Conservation (phyloP, 2,329 filamentous ascomycete species). For the Beauveria varroae region DNA sequence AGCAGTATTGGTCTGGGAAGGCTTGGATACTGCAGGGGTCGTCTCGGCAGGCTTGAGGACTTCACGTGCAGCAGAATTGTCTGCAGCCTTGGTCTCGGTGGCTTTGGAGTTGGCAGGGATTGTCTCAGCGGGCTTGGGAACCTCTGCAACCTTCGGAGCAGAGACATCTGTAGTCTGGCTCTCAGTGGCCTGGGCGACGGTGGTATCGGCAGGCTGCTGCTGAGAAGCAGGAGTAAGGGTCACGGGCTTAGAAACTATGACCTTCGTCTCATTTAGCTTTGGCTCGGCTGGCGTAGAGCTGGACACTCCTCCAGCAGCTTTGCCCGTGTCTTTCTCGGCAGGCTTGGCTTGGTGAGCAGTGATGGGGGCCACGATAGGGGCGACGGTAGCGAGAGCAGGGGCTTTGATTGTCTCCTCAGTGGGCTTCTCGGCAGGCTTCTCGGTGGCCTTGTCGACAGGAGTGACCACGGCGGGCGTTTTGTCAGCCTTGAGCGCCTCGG, state of each 20-base stretch:
- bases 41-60: background rate
- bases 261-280: constrained; percentile 13
- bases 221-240: constrained; percentile 7
- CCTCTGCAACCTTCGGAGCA: background rate
- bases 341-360: background rate
- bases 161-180: background rate
- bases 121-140: background rate
- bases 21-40: background rate
- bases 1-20: constrained; percentile 1
- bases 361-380: constrained; percentile 15
- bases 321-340: background rate
- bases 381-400: constrained; percentile 12
- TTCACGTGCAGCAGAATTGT: background rate
- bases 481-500: constrained; percentile 13
- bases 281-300: constrained; percentile 12
- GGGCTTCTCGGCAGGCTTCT: constrained; percentile 4
- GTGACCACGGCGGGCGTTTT: constrained; percentile 14
- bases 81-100: background rate
- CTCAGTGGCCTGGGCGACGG: constrained; percentile 4
- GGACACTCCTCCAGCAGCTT: constrained; percentile 13
- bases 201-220: constrained; percentile 7
- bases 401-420: constrained; percentile 11
- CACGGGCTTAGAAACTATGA: constrained; percentile 14
- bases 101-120: background rate
- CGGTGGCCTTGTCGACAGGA: background rate